These are phyloP conservation scores for Tephrocybe sp. DNA, from an alignment of 768 basidiomycete species.

Conservation along the genomic window DNA sequence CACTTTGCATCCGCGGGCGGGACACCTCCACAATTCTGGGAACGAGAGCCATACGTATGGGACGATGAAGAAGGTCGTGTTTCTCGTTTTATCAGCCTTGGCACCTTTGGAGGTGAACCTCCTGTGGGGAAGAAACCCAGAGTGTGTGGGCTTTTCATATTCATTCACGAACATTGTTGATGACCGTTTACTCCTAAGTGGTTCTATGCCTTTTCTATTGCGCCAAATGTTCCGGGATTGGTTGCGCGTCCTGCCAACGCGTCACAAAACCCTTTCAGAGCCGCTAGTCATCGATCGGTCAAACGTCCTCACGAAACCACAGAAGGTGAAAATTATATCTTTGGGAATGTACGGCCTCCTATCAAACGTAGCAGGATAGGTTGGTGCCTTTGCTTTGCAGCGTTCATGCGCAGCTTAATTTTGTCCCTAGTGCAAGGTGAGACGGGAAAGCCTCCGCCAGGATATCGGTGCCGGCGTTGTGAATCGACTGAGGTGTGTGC, in stretches of 20 bases:
- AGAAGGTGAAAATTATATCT: conserved; percentile 65
- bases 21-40: conserved; percentile 84
- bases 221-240: conserved; percentile 45
- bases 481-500: conserved; percentile 66
- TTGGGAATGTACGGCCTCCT: conserved; percentile 59
- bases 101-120: conserved; percentile 75
- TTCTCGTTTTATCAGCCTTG: conserved; percentile 83
- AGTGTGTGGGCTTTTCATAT: conserved; percentile 43
- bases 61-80: conserved; percentile 65
- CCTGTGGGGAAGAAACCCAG: conserved; percentile 76
- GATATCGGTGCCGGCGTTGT: conserved; percentile 79
- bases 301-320: conserved; percentile 59
- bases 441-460: conserved; percentile 60
- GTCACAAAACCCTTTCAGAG: conserved; percentile 71
- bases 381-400: conserved; percentile 24
- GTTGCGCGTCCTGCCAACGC: conserved; percentile 56
- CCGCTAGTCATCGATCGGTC: conserved; percentile 29
- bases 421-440: conserved; percentile 34
- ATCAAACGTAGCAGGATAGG: conserved; percentile 59
- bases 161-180: neutral
- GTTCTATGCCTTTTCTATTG: conserved; percentile 96
- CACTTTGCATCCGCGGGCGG: conserved; percentile 75
- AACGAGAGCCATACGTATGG: conserved; percentile 92
- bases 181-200: conserved; percentile 59
- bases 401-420: neutral